Conservation (phyloP, 306 rosid genomes). For the Mimosa pudica region DNA sequence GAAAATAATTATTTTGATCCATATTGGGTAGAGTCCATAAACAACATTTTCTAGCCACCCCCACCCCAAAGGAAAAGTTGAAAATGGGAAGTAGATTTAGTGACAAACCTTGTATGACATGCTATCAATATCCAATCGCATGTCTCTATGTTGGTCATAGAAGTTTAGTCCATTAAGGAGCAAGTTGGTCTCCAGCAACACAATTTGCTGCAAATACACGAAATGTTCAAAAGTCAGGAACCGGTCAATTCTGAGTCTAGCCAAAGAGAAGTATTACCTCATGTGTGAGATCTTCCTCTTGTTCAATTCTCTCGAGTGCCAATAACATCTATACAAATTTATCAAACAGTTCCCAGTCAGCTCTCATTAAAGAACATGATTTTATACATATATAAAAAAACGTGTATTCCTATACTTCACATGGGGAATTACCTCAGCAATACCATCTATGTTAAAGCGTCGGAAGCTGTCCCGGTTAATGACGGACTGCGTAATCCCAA, state of each 20-base stretch:
- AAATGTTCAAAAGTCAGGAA: conserved; percentile 23
- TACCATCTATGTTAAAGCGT: conserved; percentile 78
- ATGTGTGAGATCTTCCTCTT: conserved; percentile 88
- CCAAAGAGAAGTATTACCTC: conserved; percentile 59
- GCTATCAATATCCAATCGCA: conserved; percentile 97
- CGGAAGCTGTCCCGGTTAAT: conserved; percentile 60
- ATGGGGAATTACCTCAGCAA: conserved; percentile 73
- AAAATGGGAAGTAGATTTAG: neutral
- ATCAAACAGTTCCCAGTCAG: neutral
- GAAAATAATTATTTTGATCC: conserved; percentile 24
- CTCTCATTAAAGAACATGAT: conserved; percentile 9
- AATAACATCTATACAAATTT: conserved; percentile 64
- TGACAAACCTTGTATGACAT: conserved; percentile 96
- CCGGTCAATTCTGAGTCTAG: conserved; percentile 10
- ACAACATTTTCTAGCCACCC: neutral
- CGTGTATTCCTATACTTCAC: conserved; percentile 3
- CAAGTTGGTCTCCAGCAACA: conserved; percentile 78
- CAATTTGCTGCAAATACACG: conserved; percentile 71
- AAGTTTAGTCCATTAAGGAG: conserved; percentile 75
- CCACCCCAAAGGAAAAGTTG: neutral
- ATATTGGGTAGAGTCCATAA: conserved; percentile 17
- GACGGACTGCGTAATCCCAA: conserved; percentile 56
- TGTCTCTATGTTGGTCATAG: conserved; percentile 92
- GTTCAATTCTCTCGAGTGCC: conserved; percentile 95
- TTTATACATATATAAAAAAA: neutral